These are phyloP conservation scores for Mortierella sp. DNA, from an alignment of 371 early-diverging fungal genomes.

Conservation along the genomic window DNA sequence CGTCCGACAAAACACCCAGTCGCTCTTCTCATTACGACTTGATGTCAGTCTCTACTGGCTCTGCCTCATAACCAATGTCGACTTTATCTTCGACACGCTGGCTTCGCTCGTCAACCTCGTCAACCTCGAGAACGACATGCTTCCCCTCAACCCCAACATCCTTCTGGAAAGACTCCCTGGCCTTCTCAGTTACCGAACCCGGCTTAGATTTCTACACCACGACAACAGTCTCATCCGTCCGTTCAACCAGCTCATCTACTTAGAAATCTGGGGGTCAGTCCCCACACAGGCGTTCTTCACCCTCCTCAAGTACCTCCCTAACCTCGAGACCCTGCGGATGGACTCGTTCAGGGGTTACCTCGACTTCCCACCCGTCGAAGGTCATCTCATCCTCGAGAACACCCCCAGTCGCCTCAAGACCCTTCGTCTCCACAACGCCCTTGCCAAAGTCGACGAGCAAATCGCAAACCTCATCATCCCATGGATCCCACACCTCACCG, in stretches of 20 bases:
- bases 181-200: neutral
- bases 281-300: neutral
- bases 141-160: neutral
- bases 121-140: neutral
- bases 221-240: neutral
- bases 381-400: neutral
- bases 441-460: neutral
- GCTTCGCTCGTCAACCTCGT: conserved; percentile 1
- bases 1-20: neutral
- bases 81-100: neutral
- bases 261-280: neutral
- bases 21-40: neutral
- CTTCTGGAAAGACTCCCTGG: neutral
- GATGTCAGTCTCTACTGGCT: neutral
- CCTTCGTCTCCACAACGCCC: neutral
- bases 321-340: neutral
- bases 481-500: neutral
- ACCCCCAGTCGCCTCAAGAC: neutral
- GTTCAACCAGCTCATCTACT: neutral
- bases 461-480: neutral
- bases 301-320: conserved; percentile 3
- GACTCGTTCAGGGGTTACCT: neutral
- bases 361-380: neutral
- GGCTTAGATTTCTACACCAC: neutral
- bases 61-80: neutral